phyloP scores from a whole-genome alignment of 768 basidiomycete species.

The Xerocomellus amylosporus region DNA sequence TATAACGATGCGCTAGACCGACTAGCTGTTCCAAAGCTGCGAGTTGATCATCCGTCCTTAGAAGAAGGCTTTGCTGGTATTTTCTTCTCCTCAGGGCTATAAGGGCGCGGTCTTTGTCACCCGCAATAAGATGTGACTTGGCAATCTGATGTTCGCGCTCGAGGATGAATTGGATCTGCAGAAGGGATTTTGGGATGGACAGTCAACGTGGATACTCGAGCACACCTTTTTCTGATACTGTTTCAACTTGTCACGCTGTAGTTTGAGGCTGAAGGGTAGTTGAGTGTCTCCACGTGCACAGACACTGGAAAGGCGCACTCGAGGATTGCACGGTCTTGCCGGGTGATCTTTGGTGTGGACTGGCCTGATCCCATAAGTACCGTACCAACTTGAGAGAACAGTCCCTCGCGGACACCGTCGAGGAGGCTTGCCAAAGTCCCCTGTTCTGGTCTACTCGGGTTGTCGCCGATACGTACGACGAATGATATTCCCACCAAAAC shows the following conservation, averaged over 20 bases:
- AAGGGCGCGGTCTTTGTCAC: constrained; percentile 84
- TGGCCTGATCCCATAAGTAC: constrained; percentile 63
- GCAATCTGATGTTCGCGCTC: constrained; percentile 90
- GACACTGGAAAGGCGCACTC: constrained; percentile 54
- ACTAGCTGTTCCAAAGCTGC: constrained; percentile 89
- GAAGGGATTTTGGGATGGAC: neutral
- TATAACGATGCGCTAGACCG: constrained; percentile 24
- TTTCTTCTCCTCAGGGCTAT: constrained; percentile 87
- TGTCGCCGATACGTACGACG: neutral
- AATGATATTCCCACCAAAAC: constrained; percentile 18
- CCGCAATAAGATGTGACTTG: constrained; percentile 71
- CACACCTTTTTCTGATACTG: constrained; percentile 93
- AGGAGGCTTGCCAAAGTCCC: neutral
- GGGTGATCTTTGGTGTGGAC: constrained; percentile 84
- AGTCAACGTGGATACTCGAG: neutral
- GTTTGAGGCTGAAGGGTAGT: constrained; percentile 66
- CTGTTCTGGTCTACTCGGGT: neutral
- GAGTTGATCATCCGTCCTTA: constrained; percentile 87
- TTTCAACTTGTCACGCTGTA: constrained; percentile 92
- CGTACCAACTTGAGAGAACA: neutral
- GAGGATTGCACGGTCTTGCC: constrained; percentile 91
- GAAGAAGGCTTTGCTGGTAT: constrained; percentile 85
- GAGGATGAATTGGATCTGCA: constrained; percentile 80
- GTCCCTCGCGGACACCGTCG: neutral
- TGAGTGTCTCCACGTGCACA: constrained; percentile 19